Conservation (phyloP, 169 alveolate species). For the Cyclospora cayetanensis region DNA sequence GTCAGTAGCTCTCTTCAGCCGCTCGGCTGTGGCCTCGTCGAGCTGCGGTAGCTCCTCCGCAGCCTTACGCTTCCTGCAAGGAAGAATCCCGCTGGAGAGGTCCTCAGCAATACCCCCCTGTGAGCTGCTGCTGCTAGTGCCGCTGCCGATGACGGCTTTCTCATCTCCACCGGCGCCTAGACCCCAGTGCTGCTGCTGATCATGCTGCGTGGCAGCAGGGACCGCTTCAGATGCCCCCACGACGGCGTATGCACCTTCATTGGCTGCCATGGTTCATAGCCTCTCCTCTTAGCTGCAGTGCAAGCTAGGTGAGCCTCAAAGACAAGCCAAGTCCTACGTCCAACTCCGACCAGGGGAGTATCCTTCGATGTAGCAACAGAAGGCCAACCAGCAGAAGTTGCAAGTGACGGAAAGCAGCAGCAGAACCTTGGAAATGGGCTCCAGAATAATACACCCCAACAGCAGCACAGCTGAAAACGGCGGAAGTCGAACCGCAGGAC, state of each 20-base stretch:
- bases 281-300: neutral
- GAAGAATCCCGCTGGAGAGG: constrained; percentile 20
- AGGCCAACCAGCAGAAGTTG: neutral
- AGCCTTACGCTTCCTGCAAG: constrained; percentile 61
- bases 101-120: constrained; percentile 18
- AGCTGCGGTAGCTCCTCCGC: constrained; percentile 34
- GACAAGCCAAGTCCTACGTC: neutral
- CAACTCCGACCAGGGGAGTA: neutral
- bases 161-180: neutral
- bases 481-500: neutral
- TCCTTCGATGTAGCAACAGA: neutral
- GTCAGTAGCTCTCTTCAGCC: constrained; percentile 28
- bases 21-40: constrained; percentile 48
- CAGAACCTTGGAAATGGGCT: neutral
- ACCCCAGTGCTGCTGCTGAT: constrained; percentile 58
- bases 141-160: neutral
- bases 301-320: neutral
- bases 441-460: neutral
- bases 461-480: neutral
- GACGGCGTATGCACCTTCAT: neutral
- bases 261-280: neutral
- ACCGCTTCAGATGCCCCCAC: neutral
- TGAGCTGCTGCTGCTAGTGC: neutral
- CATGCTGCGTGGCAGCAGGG: constrained; percentile 5
- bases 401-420: neutral